Percentiles rank a stretch among this genome's conserved stretches.
These are phyloP conservation scores for Heterobasidion parviporum DNA, from an alignment of 1,284 basidiomycete genomes.

Conservation along the genomic window DNA sequence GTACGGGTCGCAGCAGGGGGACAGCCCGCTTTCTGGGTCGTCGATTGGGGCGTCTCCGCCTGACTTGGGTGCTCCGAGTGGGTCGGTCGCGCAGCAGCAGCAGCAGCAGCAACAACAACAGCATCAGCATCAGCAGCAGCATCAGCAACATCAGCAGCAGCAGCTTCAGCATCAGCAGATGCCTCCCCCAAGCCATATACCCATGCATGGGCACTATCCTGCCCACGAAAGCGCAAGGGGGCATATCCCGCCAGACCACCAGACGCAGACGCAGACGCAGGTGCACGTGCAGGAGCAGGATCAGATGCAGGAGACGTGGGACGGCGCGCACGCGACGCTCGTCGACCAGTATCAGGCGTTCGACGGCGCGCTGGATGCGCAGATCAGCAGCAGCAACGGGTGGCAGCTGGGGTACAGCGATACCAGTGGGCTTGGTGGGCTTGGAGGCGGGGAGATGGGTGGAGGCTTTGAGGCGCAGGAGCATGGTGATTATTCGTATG, in stretches of 20 bases:
- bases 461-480: not conserved
- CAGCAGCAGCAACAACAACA: not conserved
- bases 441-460: not conserved
- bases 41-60: conserved; percentile 13
- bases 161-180: not conserved
- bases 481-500: not conserved
- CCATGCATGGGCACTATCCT: not conserved
- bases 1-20: not conserved
- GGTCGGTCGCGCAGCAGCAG: not conserved
- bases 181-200: not conserved
- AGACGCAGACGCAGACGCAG: not conserved
- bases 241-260: not conserved
- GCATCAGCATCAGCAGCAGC: not conserved
- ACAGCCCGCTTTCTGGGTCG: conserved; percentile 9
- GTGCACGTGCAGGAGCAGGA: not conserved
- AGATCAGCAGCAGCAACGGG: conserved; percentile 26
- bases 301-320: conserved; percentile 10
- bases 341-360: conserved; percentile 52
- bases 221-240: not conserved
- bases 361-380: conserved; percentile 46
- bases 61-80: conserved; percentile 6
- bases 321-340: conserved; percentile 46
- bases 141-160: not conserved
- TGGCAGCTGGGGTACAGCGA: conserved; percentile 4
- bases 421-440: not conserved